Evolutionary conservation across 768 basidiomycete species (phyloP).

Genomic region (Chalciporus pseudorubinellus): DNA sequence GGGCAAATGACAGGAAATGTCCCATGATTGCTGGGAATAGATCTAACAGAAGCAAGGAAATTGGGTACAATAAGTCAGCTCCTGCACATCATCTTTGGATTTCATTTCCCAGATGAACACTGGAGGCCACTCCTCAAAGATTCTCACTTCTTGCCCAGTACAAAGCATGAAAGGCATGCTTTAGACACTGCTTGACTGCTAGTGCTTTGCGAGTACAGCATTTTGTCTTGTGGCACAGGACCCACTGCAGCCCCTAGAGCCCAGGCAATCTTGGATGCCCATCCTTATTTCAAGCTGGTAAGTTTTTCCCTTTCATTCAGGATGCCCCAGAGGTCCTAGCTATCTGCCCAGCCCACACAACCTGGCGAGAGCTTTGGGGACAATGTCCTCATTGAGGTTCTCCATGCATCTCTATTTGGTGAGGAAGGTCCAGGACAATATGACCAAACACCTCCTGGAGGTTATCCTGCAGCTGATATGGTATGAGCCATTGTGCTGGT

Average conservation of each 20-base stretch:
- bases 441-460: neutral
- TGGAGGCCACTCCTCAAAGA: neutral
- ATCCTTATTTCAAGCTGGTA: too few species aligned
- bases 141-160: too few species aligned
- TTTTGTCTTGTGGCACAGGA: neutral
- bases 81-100: neutral
- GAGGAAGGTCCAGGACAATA: neutral
- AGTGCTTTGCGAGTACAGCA: neutral
- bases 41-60: neutral
- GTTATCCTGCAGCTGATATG: too few species aligned
- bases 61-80: neutral
- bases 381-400: too few species aligned
- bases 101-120: neutral
- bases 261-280: neutral
- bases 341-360: too few species aligned
- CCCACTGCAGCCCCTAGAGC: neutral
- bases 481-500: too few species aligned
- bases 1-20: neutral
- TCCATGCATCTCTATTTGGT: too few species aligned
- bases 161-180: too few species aligned
- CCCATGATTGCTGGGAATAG: neutral
- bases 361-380: too few species aligned
- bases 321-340: too few species aligned
- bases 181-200: too few species aligned
- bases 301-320: too few species aligned